Percentiles rank a stretch among this genome's conserved stretches.
Evolutionary conservation across 225 moss, liverwort and hornwort species (phyloP).

Genomic region (Antitrichia curtipendula): DNA sequence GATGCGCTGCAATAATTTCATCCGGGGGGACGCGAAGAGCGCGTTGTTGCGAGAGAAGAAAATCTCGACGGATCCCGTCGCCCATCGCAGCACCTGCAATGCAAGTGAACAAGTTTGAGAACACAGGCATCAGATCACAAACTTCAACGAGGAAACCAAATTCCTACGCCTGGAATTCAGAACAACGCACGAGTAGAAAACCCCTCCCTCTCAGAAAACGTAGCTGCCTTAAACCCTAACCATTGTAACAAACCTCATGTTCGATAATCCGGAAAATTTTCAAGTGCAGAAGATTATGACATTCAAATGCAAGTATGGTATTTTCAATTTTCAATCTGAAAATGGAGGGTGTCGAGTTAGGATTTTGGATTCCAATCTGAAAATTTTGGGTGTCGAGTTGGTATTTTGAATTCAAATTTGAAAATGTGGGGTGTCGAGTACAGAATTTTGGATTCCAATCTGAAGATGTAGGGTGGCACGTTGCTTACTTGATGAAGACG

Average conservation of each 20-base stretch:
- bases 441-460: background rate
- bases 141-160: background rate
- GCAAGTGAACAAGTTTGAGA: background rate
- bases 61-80: slow-evolving; percentile 69
- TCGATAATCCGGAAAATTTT: background rate
- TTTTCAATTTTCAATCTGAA: background rate
- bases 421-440: background rate
- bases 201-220: background rate
- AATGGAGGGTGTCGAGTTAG: background rate
- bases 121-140: background rate
- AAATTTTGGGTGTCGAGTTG: background rate
- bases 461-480: background rate
- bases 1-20: slow-evolving; percentile 59
- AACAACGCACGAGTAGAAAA: background rate
- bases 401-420: too few relatives aligned
- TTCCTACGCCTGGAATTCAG: background rate
- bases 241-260: background rate
- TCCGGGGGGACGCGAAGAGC: slow-evolving; percentile 36
- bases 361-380: background rate
- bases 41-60: slow-evolving; percentile 73
- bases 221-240: background rate
- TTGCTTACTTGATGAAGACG: slow-evolving; percentile 55
- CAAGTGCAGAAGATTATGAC: background rate
- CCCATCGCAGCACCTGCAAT: slow-evolving; percentile 54
- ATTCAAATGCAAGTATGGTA: background rate